phyloP scores from a whole-genome alignment of 495 filamentous ascomycete species.

The Hypoxylon lenormandii region DNA sequence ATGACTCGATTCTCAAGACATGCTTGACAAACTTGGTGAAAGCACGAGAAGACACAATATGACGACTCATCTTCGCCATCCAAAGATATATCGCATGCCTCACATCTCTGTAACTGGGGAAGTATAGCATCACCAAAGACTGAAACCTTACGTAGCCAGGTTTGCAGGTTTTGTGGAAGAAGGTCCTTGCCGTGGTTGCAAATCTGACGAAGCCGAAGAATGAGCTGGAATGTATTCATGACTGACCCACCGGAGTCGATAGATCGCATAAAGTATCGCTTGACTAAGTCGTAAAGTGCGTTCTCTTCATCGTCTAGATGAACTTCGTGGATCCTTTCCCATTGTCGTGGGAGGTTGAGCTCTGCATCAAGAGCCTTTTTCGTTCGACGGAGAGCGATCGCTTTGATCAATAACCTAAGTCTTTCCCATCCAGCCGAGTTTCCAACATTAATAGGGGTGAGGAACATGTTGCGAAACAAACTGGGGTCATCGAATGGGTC shows the following conservation, averaged over 20 bases:
- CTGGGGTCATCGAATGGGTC: constrained; percentile 51
- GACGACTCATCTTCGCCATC: constrained; percentile 7
- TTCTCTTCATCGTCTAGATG: constrained; percentile 15
- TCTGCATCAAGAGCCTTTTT: constrained; percentile 43
- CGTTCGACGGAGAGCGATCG: constrained; percentile 51
- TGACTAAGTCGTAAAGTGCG: constrained; percentile 11
- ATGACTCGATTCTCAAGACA: neutral
- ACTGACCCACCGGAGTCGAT: constrained; percentile 7
- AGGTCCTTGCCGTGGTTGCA: constrained; percentile 31
- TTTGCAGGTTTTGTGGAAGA: constrained; percentile 14
- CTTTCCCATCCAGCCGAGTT: constrained; percentile 10
- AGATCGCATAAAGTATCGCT: constrained; percentile 12
- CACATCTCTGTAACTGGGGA: neutral
- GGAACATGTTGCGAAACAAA: constrained; percentile 39
- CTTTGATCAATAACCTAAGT: constrained; percentile 40
- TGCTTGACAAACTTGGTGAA: constrained; percentile 23
- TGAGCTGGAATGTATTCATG: constrained; percentile 34
- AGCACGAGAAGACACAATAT: constrained; percentile 7
- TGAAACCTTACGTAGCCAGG: constrained; percentile 13
- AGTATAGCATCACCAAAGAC: neutral
- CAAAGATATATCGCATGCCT: constrained; percentile 5
- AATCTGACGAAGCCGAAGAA: constrained; percentile 37
- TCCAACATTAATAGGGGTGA: neutral
- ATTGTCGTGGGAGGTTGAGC: constrained; percentile 51
- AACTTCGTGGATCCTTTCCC: constrained; percentile 19